These are phyloP conservation scores for Oropetium thomaeum DNA, from an alignment of 176 grass and related monocot genomes.

Conservation along the genomic window DNA sequence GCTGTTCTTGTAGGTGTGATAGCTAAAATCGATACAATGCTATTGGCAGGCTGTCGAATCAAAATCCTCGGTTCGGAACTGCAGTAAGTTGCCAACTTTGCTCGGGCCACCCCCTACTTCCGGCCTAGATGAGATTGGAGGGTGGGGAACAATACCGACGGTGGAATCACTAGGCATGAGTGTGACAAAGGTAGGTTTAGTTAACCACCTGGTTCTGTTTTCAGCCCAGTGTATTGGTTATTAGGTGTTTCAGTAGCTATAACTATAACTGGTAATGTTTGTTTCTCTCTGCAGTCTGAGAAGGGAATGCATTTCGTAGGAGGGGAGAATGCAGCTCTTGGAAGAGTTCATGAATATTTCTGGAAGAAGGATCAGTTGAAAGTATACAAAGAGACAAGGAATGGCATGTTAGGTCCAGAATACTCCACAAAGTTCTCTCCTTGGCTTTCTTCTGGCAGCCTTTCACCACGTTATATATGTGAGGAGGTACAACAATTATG, in stretches of 20 bases:
- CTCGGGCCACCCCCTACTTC: slow-evolving; percentile 49
- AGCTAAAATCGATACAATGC: not conserved
- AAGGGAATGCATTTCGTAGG: slow-evolving; percentile 74
- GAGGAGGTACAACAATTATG: slow-evolving; percentile 54
- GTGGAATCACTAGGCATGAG: slow-evolving; percentile 50
- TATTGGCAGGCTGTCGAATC: slow-evolving; percentile 72
- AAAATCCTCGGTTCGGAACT: slow-evolving; percentile 60
- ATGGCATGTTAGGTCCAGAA: slow-evolving; percentile 89
- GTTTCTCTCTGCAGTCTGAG: slow-evolving; percentile 41
- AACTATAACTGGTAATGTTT: not conserved
- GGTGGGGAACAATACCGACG: slow-evolving; percentile 61
- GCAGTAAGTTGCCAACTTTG: slow-evolving; percentile 53
- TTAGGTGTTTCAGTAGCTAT: slow-evolving; percentile 1
- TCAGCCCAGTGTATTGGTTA: not conserved
- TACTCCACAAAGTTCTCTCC: slow-evolving; percentile 93
- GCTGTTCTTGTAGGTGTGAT: not conserved
- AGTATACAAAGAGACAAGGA: slow-evolving; percentile 88
- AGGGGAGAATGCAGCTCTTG: slow-evolving; percentile 70
- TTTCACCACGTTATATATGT: slow-evolving; percentile 74
- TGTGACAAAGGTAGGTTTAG: slow-evolving; percentile 57
- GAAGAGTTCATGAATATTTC: slow-evolving; percentile 81
- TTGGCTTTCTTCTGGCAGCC: slow-evolving; percentile 81
- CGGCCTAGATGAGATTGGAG: slow-evolving; percentile 47
- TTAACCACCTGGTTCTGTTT: not conserved
- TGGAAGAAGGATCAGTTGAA: slow-evolving; percentile 89